Conservation (phyloP, 2,329 filamentous ascomycete species). For the Stagonosporopsis tanaceti region DNA sequence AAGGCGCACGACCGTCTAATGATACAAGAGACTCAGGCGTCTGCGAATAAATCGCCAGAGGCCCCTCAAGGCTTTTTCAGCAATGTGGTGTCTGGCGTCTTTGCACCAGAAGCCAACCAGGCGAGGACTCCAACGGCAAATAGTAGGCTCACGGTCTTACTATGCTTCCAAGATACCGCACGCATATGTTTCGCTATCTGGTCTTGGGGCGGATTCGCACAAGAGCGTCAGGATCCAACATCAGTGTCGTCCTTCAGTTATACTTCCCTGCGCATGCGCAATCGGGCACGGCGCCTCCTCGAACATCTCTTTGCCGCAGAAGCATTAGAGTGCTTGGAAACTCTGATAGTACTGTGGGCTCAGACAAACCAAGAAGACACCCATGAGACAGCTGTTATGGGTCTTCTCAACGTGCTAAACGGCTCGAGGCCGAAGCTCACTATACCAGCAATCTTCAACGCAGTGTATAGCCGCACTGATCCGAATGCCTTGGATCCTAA, state of each 20-base stretch:
- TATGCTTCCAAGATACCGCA: conserved; percentile 97
- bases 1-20: conserved; percentile 84
- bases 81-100: conserved; percentile 92
- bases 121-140: conserved; percentile 88
- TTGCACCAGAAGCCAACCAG: conserved; percentile 78
- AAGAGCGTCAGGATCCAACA: conserved; percentile 68
- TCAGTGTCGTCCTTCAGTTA: conserved; percentile 87
- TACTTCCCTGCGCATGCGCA: conserved; percentile 89
- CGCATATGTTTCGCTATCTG: conserved; percentile 92
- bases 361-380: conserved; percentile 59
- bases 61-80: conserved; percentile 89
- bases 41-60: conserved; percentile 78
- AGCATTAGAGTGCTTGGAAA: conserved; percentile 91
- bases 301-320: conserved; percentile 95
- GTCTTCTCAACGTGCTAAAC: conserved; percentile 87
- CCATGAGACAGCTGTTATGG: conserved; percentile 74
- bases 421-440: conserved; percentile 90
- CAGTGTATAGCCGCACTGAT: conserved; percentile 93
- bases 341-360: conserved; percentile 84
- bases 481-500: conserved; percentile 78
- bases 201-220: conserved; percentile 82
- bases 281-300: conserved; percentile 83
- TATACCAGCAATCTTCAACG: conserved; percentile 93
- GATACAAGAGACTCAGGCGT: conserved; percentile 74
- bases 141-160: conserved; percentile 86